phyloP scores from a whole-genome alignment of 2,329 filamentous ascomycete genomes.

The Aschersonia sp. region DNA sequence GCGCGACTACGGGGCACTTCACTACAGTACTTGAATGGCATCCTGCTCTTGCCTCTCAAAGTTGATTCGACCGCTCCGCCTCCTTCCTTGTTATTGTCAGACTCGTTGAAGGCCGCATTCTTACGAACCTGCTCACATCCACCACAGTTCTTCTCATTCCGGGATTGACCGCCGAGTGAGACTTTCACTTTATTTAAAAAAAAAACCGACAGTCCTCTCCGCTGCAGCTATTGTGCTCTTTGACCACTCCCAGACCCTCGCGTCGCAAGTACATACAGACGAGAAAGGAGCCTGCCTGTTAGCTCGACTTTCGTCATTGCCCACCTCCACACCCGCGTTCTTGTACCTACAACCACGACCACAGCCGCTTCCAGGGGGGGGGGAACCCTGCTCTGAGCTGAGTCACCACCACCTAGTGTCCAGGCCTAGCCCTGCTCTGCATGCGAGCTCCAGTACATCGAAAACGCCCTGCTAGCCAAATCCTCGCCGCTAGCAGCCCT shows the following conservation, averaged over 20 bases:
- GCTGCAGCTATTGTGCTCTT: no score
- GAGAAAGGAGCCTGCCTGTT: not conserved
- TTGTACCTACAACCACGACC: not conserved
- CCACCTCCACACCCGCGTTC: not conserved
- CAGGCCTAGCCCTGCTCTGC: not conserved
- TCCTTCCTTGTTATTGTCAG: not conserved
- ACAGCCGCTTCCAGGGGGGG: no score
- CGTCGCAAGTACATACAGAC: not conserved
- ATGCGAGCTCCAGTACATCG: not conserved
- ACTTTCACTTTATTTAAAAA: no score
- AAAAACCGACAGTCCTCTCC: no score
- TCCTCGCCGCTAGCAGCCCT: not conserved
- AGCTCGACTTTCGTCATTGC: not conserved
- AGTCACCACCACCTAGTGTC: not conserved
- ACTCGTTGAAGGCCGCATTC: not conserved
- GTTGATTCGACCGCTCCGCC: constrained; percentile 1
- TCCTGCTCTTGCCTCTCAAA: constrained; percentile 2
- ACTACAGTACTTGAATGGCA: constrained; percentile 1
- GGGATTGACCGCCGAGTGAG: no score
- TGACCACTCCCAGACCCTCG: no score
- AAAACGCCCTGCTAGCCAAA: not conserved
- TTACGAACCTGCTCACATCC: not conserved
- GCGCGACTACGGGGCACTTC: not conserved
- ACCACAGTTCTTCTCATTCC: not conserved
- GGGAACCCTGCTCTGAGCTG: not conserved